phyloP scores from a whole-genome alignment of 2,329 filamentous ascomycete genomes.

The Canariomyces notabilis region DNA sequence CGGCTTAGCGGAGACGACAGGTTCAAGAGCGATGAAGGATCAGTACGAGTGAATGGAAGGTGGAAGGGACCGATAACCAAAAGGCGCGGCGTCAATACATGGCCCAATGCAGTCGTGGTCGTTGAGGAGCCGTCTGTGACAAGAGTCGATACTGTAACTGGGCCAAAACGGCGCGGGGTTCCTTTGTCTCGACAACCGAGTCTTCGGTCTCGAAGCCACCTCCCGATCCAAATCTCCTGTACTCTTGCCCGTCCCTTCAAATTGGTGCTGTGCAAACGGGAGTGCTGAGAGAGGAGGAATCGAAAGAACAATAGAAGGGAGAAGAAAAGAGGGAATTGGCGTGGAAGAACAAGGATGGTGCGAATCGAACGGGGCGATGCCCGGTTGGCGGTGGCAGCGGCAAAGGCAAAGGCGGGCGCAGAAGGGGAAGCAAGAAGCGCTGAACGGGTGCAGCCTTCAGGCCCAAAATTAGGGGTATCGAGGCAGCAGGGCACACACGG shows the following conservation, averaged over 20 bases:
- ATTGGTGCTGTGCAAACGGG: neutral
- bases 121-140: neutral
- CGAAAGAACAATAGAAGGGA: constrained; percentile 1
- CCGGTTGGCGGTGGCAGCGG: constrained; percentile 6
- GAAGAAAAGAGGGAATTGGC: constrained; percentile 9
- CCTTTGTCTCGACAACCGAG: constrained; percentile 17
- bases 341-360: constrained; percentile 11
- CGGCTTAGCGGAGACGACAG: constrained; percentile 20
- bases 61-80: constrained; percentile 15
- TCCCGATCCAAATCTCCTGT: constrained; percentile 2
- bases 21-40: constrained; percentile 10
- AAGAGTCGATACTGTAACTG: neutral
- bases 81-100: constrained; percentile 22
- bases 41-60: constrained; percentile 10
- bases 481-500: neutral
- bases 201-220: neutral
- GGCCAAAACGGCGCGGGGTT: constrained; percentile 10
- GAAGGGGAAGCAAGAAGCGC: constrained; percentile 3
- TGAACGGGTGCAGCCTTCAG: neutral
- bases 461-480: neutral
- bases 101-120: constrained; percentile 8
- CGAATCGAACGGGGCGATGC: constrained; percentile 8
- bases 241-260: constrained; percentile 1
- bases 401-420: constrained; percentile 4
- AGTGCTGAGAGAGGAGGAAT: constrained; percentile 2